Conservation (phyloP, 75 land plant genomes). For the Pseudotsuga menziesii region DNA sequence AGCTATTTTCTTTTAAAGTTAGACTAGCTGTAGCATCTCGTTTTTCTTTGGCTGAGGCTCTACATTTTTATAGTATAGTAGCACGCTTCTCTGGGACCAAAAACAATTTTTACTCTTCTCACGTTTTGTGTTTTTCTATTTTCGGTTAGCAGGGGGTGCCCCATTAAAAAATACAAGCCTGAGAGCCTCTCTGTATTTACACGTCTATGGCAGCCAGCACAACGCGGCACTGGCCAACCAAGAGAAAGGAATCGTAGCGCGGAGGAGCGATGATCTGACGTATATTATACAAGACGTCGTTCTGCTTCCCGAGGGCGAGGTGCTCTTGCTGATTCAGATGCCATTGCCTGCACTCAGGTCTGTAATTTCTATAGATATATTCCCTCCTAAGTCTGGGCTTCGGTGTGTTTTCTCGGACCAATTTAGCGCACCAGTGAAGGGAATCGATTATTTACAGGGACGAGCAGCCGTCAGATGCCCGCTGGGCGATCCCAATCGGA, state of each 20-base stretch:
- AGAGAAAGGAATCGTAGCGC: neutral
- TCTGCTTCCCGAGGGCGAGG: conserved; percentile 39
- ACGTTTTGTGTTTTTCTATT: neutral
- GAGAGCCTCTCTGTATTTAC: neutral
- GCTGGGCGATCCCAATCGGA: neutral
- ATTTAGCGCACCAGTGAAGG: conserved; percentile 21
- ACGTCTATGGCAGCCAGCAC: neutral
- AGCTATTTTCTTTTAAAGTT: neutral
- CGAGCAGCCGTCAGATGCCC: conserved; percentile 9
- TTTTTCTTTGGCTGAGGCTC: no score
- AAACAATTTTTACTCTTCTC: no score
- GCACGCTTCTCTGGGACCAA: no score
- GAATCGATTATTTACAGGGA: conserved; percentile 21
- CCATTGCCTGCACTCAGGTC: neutral
- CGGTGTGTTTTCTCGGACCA: conserved; percentile 17
- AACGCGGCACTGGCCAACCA: neutral
- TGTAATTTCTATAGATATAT: neutral
- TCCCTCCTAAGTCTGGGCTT: neutral
- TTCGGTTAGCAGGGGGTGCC: neutral
- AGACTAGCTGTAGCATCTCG: no score
- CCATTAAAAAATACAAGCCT: neutral
- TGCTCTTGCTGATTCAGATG: conserved; percentile 20
- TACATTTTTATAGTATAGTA: no score
- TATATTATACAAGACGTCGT: conserved; percentile 23
- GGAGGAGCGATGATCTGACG: no score